These are phyloP conservation scores for Gaertneriomyces semiglobifer DNA, from an alignment of 192 early-diverging fungal species.

Conservation along the genomic window DNA sequence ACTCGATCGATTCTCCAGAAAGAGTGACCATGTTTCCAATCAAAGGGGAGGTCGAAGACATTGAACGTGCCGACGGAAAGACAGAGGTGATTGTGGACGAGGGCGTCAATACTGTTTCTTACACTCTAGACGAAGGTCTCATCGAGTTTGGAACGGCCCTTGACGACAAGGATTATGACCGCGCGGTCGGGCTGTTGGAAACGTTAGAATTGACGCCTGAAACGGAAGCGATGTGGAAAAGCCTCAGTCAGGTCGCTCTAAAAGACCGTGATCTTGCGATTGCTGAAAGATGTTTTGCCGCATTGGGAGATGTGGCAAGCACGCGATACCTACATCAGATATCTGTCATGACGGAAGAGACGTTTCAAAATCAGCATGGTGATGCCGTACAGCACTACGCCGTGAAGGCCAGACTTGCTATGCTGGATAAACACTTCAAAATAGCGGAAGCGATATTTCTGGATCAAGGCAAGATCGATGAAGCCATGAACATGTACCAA, in stretches of 20 bases:
- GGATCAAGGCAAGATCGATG: slow-evolving; percentile 60
- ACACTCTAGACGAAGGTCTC: slow-evolving; percentile 63
- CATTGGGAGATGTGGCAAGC: slow-evolving; percentile 55
- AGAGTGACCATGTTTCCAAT: slow-evolving; percentile 65
- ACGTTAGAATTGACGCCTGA: slow-evolving; percentile 59
- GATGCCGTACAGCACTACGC: slow-evolving; percentile 32
- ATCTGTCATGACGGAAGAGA: neutral
- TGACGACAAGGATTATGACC: slow-evolving; percentile 63
- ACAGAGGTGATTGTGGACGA: slow-evolving; percentile 67
- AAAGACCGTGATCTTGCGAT: slow-evolving; percentile 54
- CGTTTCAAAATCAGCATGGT: neutral
- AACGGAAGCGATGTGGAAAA: slow-evolving; percentile 68
- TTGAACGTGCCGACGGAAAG: slow-evolving; percentile 56
- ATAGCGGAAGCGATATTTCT: slow-evolving; percentile 57
- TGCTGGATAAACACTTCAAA: slow-evolving; percentile 63
- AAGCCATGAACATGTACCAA: slow-evolving; percentile 68
- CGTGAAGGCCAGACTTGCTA: slow-evolving; percentile 50
- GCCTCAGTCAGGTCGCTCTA: slow-evolving; percentile 49
- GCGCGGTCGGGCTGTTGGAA: slow-evolving; percentile 60
- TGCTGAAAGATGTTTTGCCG: slow-evolving; percentile 61
- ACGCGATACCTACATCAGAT: slow-evolving; percentile 48
- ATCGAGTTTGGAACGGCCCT: slow-evolving; percentile 66
- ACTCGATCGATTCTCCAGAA: slow-evolving; percentile 61
- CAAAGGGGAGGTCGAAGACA: slow-evolving; percentile 66
- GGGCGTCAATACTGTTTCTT: slow-evolving; percentile 64